These are phyloP conservation scores for Fistulifera solaris DNA, from an alignment of 108 stramenopile species.

Conservation along the genomic window DNA sequence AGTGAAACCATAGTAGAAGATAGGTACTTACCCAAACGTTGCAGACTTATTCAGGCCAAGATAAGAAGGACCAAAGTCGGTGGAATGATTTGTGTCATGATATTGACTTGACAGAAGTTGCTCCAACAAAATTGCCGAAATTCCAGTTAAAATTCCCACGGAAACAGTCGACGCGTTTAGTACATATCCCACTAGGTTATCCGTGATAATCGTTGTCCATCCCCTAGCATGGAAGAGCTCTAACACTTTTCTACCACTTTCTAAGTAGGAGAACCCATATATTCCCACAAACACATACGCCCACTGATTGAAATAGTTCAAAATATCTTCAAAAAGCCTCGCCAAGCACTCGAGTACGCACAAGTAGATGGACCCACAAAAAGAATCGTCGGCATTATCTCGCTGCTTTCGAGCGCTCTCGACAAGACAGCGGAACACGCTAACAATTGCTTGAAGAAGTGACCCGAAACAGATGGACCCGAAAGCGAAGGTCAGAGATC, in stretches of 20 bases:
- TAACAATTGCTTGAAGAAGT: slow-evolving; percentile 42
- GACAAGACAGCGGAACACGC: slow-evolving; percentile 29
- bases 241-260: slow-evolving; percentile 50
- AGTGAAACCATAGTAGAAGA: slow-evolving; percentile 40
- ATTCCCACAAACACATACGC: slow-evolving; percentile 63
- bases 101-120: not conserved
- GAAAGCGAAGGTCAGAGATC: slow-evolving; percentile 43
- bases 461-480: slow-evolving; percentile 78
- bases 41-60: not conserved
- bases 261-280: slow-evolving; percentile 64
- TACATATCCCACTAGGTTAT: slow-evolving; percentile 53
- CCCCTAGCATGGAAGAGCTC: slow-evolving; percentile 68
- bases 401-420: slow-evolving; percentile 29
- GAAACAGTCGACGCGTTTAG: not conserved
- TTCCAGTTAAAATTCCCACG: not conserved
- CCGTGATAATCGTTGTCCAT: slow-evolving; percentile 62
- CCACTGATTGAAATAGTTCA: slow-evolving; percentile 71
- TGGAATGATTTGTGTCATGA: slow-evolving; percentile 1
- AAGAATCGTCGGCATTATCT: slow-evolving; percentile 8
- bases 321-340: slow-evolving; percentile 35
- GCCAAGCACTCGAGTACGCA: slow-evolving; percentile 34
- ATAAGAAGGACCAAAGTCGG: slow-evolving; percentile 2
- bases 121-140: slow-evolving; percentile 10
- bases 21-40: slow-evolving; percentile 2
- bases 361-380: slow-evolving; percentile 19